Evolutionary conservation across 2,329 filamentous ascomycete species (phyloP).

Genomic region (Colletotrichum orbiculare): DNA sequence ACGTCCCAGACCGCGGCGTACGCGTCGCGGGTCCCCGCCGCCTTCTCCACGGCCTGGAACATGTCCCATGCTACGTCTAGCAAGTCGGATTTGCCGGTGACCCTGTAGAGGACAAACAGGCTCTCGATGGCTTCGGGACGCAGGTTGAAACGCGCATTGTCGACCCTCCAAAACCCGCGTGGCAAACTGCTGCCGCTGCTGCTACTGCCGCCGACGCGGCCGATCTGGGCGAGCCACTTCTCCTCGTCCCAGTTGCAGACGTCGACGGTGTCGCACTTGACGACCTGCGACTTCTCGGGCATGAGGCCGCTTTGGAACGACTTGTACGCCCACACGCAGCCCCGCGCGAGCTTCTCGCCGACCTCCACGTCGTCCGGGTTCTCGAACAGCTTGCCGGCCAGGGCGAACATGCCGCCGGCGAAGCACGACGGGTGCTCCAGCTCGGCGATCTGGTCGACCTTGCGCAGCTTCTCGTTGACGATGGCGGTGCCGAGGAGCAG

Average conservation of each 20-base stretch:
- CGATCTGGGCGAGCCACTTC: slow-evolving; percentile 38
- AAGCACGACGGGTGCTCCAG: slow-evolving; percentile 63
- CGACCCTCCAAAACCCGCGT: slow-evolving; percentile 72
- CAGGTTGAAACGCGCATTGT: slow-evolving; percentile 61
- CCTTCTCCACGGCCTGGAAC: slow-evolving; percentile 58
- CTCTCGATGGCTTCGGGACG: slow-evolving; percentile 64
- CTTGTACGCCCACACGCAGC: slow-evolving; percentile 64
- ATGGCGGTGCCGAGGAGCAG: slow-evolving; percentile 60
- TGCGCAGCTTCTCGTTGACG: slow-evolving; percentile 37
- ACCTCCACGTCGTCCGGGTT: slow-evolving; percentile 54
- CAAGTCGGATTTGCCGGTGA: slow-evolving; percentile 59
- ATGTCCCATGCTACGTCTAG: slow-evolving; percentile 66
- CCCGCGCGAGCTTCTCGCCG: slow-evolving; percentile 58
- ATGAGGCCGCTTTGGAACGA: slow-evolving; percentile 61
- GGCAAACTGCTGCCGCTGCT: slow-evolving; percentile 37
- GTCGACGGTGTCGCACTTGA: slow-evolving; percentile 51
- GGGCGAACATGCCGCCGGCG: slow-evolving; percentile 61
- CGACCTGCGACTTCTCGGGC: slow-evolving; percentile 60
- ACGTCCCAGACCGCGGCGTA: slow-evolving; percentile 62
- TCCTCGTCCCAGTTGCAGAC: slow-evolving; percentile 58
- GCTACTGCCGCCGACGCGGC: slow-evolving; percentile 21
- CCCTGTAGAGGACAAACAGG: slow-evolving; percentile 65
- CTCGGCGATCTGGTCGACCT: slow-evolving; percentile 43
- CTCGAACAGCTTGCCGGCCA: slow-evolving; percentile 58
- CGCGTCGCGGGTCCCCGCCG: slow-evolving; percentile 58